Evolutionary conservation across 345 rosid species (phyloP).

Genomic region (Jatropha curcas): DNA sequence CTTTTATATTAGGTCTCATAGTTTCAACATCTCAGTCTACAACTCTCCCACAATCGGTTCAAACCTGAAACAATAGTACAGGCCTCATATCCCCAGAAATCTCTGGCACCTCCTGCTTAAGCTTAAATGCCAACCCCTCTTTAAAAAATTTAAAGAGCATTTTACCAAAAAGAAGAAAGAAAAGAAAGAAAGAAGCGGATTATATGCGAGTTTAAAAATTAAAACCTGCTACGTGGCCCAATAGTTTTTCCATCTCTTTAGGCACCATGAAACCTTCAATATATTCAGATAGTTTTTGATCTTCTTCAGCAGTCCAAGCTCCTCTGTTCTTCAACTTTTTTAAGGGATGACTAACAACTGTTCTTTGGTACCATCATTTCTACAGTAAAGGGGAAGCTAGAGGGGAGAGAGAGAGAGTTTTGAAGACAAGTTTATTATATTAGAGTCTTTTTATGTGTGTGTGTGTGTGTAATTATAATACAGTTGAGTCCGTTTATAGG

Average conservation of each 20-base stretch:
- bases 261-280: conserved; percentile 56
- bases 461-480: too few species aligned
- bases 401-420: background rate
- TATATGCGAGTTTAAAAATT: too few species aligned
- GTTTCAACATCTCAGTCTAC: conserved; percentile 66
- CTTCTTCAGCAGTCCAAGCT: conserved; percentile 68
- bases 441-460: too few species aligned
- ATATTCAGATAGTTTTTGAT: conserved; percentile 45
- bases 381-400: background rate
- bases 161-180: too few species aligned
- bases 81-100: background rate
- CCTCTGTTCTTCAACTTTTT: conserved; percentile 48
- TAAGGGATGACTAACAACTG: conserved; percentile 16
- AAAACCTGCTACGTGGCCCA: conserved; percentile 54
- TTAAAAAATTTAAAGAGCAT: background rate
- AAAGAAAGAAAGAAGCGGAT: background rate
- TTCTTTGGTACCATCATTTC: conserved; percentile 50
- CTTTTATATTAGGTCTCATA: conserved; percentile 66
- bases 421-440: too few species aligned
- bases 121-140: too few species aligned
- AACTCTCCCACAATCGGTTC: conserved; percentile 59
- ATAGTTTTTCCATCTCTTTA: conserved; percentile 58
- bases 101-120: too few species aligned
- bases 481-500: too few species aligned
- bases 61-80: conserved; percentile 34